Base-by-base conservation (phyloP, 1,284 basidiomycete species). In the Cerrena zonata region DNA sequence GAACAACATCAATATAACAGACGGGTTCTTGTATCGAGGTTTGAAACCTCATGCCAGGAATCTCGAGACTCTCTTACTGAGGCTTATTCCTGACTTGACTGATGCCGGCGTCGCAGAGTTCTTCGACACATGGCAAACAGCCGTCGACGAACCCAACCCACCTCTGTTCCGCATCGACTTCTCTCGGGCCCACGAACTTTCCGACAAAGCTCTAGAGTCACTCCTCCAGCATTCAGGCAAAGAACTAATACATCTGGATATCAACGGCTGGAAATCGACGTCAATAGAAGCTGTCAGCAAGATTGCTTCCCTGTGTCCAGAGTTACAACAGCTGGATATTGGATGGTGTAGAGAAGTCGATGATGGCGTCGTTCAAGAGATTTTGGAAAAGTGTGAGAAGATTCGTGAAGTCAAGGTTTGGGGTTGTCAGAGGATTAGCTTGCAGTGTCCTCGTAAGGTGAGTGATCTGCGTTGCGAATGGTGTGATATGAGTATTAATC, bases 341-440 rank as follows among this genome's bases (percentile, higher is more conserved):
- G 87, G 93, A 1, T 99, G 91, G 79, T 94, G 94, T 57, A 72
- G 95, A 39, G 77, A 81, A 34, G 77, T 91, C 26, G 88, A 94
- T 57, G 89, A 99, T 65, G 92, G 86, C 61, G 74, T 89, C 1
- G 68, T 98, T 53, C 86, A 89, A 65, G 75, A 69, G 19, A 69
- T 92, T 60, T 64, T 92, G 56, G 82, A 88, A 13, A 63, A 69
- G 1, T 81, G 80, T 53, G 60, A 61, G 23, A 67, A 71, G 41
- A 56, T 89, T 42, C 63, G 65, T 51, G 82, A 87, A 58, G 63
- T 89, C 53, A 84, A 77, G 61, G 75, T 83, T 2, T 89, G 82
- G 81, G 86, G 86, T 4, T 89, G 86, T 61, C 86, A 83, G 63
- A 71, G 73, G 39, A 64, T 90, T 25, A 84, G 76, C 19, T 72